phyloP scores from a whole-genome alignment of 2,329 filamentous ascomycete genomes.

The Aspergillaceae sp. region DNA sequence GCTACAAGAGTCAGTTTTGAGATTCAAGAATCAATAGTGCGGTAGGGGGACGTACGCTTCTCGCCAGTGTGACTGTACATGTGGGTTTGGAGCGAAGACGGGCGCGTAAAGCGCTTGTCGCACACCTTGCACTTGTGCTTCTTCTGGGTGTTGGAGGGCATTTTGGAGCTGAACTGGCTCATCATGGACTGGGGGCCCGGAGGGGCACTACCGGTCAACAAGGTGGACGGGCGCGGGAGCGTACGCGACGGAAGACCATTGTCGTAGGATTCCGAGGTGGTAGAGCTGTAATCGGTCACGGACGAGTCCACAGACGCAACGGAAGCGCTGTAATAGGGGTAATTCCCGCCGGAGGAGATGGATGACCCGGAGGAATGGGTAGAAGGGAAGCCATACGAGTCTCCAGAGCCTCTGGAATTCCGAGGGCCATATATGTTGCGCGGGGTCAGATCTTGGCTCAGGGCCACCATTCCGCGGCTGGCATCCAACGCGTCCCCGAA shows the following conservation, averaged over 20 bases:
- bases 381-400: constrained; percentile 86
- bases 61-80: constrained; percentile 99
- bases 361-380: constrained; percentile 89
- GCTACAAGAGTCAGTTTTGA: constrained; percentile 46
- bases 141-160: constrained; percentile 92
- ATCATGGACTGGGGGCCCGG: constrained; percentile 95
- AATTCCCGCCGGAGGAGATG: constrained; percentile 73
- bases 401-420: constrained; percentile 60
- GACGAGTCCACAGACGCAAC: constrained; percentile 61
- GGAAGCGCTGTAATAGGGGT: constrained; percentile 78
- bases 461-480: constrained; percentile 85
- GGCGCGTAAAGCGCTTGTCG: constrained; percentile 92
- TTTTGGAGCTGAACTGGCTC: constrained; percentile 95
- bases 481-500: constrained; percentile 88
- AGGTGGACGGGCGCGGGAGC: constrained; percentile 66
- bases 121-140: constrained; percentile 99
- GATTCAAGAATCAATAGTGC: constrained; percentile 3
- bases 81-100: constrained; percentile 89
- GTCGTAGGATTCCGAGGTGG: constrained; percentile 73
- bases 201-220: constrained; percentile 55
- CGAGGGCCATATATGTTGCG: constrained; percentile 76
- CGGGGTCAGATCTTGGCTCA: constrained; percentile 86
- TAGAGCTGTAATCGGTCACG: constrained; percentile 87
- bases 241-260: constrained; percentile 64
- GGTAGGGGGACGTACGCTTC: constrained; percentile 68